phyloP scores from a whole-genome alignment of 2,329 filamentous ascomycete genomes.

The Ceratocystis cubensis region DNA sequence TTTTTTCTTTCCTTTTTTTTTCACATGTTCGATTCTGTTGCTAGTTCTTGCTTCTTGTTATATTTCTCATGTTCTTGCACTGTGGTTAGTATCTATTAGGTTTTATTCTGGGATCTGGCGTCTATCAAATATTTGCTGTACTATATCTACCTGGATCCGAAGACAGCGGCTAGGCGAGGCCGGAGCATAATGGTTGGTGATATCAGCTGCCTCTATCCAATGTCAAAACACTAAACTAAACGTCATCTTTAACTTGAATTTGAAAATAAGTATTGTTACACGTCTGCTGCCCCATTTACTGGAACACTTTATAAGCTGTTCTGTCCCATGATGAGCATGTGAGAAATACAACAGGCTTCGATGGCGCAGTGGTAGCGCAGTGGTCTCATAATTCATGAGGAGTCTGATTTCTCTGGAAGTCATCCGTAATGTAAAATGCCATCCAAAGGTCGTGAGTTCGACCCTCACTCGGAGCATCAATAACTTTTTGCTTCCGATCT shows the following conservation, averaged over 20 bases:
- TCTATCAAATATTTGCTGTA: slow-evolving; percentile 6
- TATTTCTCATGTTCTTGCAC: slow-evolving; percentile 11
- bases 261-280: too few species aligned
- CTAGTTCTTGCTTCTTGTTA: not conserved
- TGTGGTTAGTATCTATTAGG: not conserved
- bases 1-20: not conserved
- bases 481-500: slow-evolving; percentile 7
- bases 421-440: slow-evolving; percentile 17
- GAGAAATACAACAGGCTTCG: slow-evolving; percentile 20
- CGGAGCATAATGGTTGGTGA: too few species aligned
- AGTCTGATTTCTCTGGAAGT: slow-evolving; percentile 20
- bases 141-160: not conserved
- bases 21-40: not conserved
- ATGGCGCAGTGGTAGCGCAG: slow-evolving; percentile 22
- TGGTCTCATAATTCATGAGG: slow-evolving; percentile 22
- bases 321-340: not conserved
- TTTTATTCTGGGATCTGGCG: slow-evolving; percentile 9
- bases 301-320: not conserved
- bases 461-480: slow-evolving; percentile 22
- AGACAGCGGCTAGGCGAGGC: too few species aligned
- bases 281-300: too few species aligned
- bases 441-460: slow-evolving; percentile 23
- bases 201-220: too few species aligned
- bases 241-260: too few species aligned
- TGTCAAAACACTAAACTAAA: too few species aligned